These are phyloP conservation scores for Cyberlindnera japonica DNA, from an alignment of 805 yeast species.

Conservation along the genomic window DNA sequence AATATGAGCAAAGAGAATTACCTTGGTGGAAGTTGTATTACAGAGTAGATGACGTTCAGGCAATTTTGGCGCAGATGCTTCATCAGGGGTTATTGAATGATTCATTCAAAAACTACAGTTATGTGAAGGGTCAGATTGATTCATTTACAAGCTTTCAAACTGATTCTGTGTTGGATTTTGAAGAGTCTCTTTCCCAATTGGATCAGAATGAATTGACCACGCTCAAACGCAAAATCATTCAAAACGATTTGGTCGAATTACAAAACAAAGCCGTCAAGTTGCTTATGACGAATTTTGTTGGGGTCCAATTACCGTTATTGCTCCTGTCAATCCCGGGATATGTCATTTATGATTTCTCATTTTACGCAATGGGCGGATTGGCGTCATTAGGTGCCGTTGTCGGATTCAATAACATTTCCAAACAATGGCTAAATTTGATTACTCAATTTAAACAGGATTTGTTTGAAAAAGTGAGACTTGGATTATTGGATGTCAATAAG, in stretches of 20 bases:
- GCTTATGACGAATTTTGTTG: constrained; percentile 28
- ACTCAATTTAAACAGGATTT: constrained; percentile 22
- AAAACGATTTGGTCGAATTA: constrained; percentile 20
- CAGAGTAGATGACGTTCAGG: constrained; percentile 30
- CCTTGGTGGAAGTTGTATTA: constrained; percentile 32
- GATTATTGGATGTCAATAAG: constrained; percentile 20
- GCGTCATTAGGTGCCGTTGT: constrained; percentile 30
- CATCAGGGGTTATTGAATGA: constrained; percentile 25
- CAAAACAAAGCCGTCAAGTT: constrained; percentile 27
- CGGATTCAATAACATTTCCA: constrained; percentile 32
- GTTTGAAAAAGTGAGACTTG: constrained; percentile 25
- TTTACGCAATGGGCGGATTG: constrained; percentile 31
- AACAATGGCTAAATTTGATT: constrained; percentile 27
- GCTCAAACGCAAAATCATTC: constrained; percentile 19
- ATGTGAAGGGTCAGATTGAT: constrained; percentile 32
- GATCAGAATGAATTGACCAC: constrained; percentile 19
- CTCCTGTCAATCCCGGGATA: constrained; percentile 27
- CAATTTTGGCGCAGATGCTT: constrained; percentile 27
- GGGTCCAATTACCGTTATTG: constrained; percentile 31
- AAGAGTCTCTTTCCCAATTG: constrained; percentile 7
- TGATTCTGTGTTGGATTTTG: constrained; percentile 4
- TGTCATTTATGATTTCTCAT: constrained; percentile 28
- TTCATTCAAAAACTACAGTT: constrained; percentile 27
- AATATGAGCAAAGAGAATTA: constrained; percentile 26
- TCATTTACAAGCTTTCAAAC: constrained; percentile 24